Base-by-base conservation (phyloP, 2,329 filamentous ascomycete genomes). In the Fusarium fujikuroi region DNA sequence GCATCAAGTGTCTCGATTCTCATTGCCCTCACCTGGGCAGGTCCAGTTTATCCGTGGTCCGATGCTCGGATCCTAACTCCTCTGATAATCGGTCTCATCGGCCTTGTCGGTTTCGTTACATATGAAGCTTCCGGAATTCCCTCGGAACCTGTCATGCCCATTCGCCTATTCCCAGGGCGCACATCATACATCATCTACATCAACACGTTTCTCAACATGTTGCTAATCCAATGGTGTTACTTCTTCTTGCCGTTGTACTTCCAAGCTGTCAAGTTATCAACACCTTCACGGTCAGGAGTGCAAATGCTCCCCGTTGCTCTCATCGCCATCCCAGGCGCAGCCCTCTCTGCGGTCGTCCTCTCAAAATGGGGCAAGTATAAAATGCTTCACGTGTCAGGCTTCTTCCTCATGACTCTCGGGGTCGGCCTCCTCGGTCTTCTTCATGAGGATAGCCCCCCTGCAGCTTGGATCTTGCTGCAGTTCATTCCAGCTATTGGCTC, bases 161-260 rank as follows among this genome's bases (percentile, higher is more conserved):
- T 75, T 36, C 67, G 77, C 2, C 63, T 80, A 0, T 77, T 80
- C 43, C 50, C 66, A 8, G 62, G 72, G 30, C 68, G 71, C 7
- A 78, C 75, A 18, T 72, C 75, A 3, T 63, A 67, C 10, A 71
- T 78, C 53, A 25, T 80, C 21, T 74, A 75, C 25, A 42, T 63
- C 32, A 77, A 73, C 43, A 77, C 77, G 2, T 78, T 78, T 34
- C 37, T 79, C 14, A 69, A 70, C 32, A 66, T 52, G 11, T 14
- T 78, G 3, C 32, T 78, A 1, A 54, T 84, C 12, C 80, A 80
- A 52, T 84, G 83, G 80, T 71, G 77, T 7, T 75, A 80, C 52
- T 84, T 81, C 75, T 86, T 86, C 66, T 57, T 86, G 2, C 84
- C 85, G 0, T 65, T 87, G 3, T 87, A 86, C 72, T 87, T 87